Base-by-base conservation (phyloP, 768 basidiomycete genomes). In the Mycena metata region DNA sequence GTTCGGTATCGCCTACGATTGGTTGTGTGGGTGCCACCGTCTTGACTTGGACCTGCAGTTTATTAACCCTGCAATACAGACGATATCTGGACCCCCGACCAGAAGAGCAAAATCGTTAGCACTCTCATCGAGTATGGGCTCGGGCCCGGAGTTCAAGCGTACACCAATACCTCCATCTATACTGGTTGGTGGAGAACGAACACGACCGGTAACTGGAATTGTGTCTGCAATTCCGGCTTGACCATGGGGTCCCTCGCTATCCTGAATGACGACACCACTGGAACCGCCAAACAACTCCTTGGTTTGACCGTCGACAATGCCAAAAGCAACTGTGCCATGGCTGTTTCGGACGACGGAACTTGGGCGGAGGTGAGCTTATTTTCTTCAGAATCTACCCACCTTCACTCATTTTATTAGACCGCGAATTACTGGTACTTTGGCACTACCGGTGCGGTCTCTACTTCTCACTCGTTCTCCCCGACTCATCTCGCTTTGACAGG, bases 351-450 rank as follows among this genome's bases (percentile, higher is more conserved):
- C 35, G 96, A 98, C 76, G 96, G 97, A 23, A 90, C 94, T 21
- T 98, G 98, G 96, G 82, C 88, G 30, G 98, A 64, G 42, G 51
- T 52, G 21, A 24, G 60, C 39, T n/a, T 39, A 10, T 4, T 60
- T 36, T 49, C 13, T 12, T 49, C 23, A 7, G 21, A 43, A 23
- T 39, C 12, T 13, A 6, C 11, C 17, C 2, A 30, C 24, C 19
- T 52, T 21, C 11, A 2, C 11, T 52, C 42, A 58, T 49, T 43
- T 52, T 30, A 17, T 11, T 43, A 99, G 81, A 98, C 96, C 1
- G 85, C 95, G 41, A 95, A 98, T 80, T 96, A 96, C 77, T 96
- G 94, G 94, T 95, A 94, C 80, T 97, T 97, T 73, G 96, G 96
- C 76, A 95, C 92, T 41, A 96, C 57, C 23, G 56, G 64, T 51